Evolutionary conservation across 106 monocot species (phyloP).

Genomic region (Acorus calamus): DNA sequence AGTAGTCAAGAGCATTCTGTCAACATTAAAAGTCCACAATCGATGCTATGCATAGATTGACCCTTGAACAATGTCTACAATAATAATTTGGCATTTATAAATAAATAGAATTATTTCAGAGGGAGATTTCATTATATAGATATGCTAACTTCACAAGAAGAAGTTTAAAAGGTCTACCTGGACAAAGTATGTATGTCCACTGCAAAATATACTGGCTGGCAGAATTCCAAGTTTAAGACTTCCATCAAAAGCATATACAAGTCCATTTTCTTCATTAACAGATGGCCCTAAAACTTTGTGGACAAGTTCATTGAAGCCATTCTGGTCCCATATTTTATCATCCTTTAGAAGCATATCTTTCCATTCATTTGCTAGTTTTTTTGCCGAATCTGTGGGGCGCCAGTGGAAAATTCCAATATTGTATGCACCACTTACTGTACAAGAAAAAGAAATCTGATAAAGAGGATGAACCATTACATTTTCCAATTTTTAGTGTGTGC

Average conservation of each 20-base stretch:
- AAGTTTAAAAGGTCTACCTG: background rate
- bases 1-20: no score
- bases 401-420: constrained; percentile 1
- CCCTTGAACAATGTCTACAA: no score
- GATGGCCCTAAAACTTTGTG: background rate
- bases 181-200: constrained; percentile 1
- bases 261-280: background rate
- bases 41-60: no score
- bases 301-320: background rate
- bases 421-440: background rate
- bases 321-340: background rate
- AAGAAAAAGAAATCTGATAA: no score
- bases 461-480: no score
- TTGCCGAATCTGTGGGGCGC: constrained; percentile 2
- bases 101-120: no score
- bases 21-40: no score
- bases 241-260: background rate
- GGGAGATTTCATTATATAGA: no score
- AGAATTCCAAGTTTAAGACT: background rate
- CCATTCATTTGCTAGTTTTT: background rate
- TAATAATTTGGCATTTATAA: no score
- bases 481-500: no score
- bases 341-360: background rate
- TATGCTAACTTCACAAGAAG: no score
- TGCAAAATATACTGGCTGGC: background rate